Conservation (phyloP, 2,329 filamentous ascomycete species). For the Aspergillus ibericus region DNA sequence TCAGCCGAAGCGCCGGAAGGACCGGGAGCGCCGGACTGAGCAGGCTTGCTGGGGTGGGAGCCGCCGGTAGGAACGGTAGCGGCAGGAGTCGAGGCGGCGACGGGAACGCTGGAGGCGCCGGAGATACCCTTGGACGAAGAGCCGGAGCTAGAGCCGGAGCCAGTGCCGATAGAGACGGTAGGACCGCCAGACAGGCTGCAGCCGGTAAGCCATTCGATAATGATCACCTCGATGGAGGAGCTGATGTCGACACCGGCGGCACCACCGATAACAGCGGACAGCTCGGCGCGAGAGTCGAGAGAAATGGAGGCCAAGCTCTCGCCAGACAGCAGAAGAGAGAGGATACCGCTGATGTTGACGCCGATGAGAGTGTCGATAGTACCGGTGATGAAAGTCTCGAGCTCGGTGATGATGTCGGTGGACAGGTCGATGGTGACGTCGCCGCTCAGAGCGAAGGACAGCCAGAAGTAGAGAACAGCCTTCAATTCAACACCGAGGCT, state of each 20-base stretch:
- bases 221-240: slow-evolving; percentile 53
- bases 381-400: slow-evolving; percentile 32
- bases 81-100: slow-evolving; percentile 6
- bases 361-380: slow-evolving; percentile 30
- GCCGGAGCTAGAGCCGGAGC: background rate
- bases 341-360: slow-evolving; percentile 32
- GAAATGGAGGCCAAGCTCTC: slow-evolving; percentile 35
- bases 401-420: slow-evolving; percentile 27
- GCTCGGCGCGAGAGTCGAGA: slow-evolving; percentile 34
- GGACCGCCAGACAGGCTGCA: slow-evolving; percentile 27
- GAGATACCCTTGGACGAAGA: slow-evolving; percentile 19
- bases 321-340: slow-evolving; percentile 33
- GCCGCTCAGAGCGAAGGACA: slow-evolving; percentile 28
- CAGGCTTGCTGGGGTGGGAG: slow-evolving; percentile 11
- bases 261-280: slow-evolving; percentile 38
- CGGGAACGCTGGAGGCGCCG: slow-evolving; percentile 15
- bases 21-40: slow-evolving; percentile 5
- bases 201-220: slow-evolving; percentile 43
- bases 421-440: slow-evolving; percentile 31
- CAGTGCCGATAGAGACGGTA: background rate
- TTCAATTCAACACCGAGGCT: slow-evolving; percentile 38
- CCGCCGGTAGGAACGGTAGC: slow-evolving; percentile 9
- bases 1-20: slow-evolving; percentile 4
- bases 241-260: slow-evolving; percentile 51
- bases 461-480: slow-evolving; percentile 38